Base-by-base conservation (phyloP, 2,329 filamentous ascomycete species). In the Aspergillus sp. region DNA sequence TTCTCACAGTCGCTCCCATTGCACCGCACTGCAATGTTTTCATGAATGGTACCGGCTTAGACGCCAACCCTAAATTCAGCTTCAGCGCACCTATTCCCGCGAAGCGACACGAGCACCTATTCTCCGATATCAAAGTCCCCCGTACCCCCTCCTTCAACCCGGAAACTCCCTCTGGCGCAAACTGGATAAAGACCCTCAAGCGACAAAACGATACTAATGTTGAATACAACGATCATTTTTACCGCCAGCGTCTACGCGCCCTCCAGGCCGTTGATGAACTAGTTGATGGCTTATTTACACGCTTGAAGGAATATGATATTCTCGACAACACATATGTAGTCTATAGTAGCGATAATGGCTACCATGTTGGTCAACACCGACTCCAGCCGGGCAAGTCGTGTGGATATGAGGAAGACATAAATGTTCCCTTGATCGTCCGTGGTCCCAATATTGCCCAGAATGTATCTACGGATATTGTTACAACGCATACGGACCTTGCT, bases 141-240 rank as follows among this genome's bases (percentile, higher is more conserved):
- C 78, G 88, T 13, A 86, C 82, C 0, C 75, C 78, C 0, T 85
- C 85, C 69, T 91, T 90, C 71, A 91, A 91, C 62, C 87, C 88
- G 0, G 81, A 84, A 2, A 73, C 73, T 63, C 71, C 76, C 6
- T 75, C 72, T 19, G 76, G 79, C 5, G 80, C 75, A 0, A 77
- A 72, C 44, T 83, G 80, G 80, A 72, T 83, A 32, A 67, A 65
- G 7, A 66, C 64, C 3, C 71, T 83, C 0, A 75, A 75, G 0
- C 68, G 74, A 23, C 78, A 80, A 60, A 81, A 80, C 57, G 63
- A 76, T 11, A 73, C 72, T 0, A 76, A 77, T 8, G 62, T 84
- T 7, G 78, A 78, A 3, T 81, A 79, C 66, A 78, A 81, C 58
- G 83, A 84, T 54, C 67, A 80, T 19, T 83, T 79, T 60, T 81